These are phyloP conservation scores for Cyberlindnera petersonii DNA, from an alignment of 805 yeast species.

Conservation along the genomic window DNA sequence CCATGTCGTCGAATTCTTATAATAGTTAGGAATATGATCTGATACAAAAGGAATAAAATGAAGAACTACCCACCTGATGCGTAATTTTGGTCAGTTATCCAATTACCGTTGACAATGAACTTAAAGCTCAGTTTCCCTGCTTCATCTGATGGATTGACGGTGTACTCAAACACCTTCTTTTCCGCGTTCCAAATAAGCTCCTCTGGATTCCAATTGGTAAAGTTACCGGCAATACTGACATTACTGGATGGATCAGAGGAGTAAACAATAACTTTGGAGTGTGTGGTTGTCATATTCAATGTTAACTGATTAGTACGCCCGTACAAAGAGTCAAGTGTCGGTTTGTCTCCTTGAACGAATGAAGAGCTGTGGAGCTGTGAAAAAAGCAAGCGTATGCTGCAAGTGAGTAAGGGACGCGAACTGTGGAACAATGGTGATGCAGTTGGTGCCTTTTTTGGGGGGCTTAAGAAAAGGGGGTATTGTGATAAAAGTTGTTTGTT, in stretches of 20 bases:
- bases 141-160: conserved; percentile 11
- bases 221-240: conserved; percentile 36
- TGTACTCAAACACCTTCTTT: conserved; percentile 12
- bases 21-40: conserved; percentile 25
- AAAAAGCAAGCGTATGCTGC: too few species aligned
- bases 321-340: too few species aligned
- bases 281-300: not conserved
- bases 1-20: conserved; percentile 32
- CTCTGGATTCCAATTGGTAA: conserved; percentile 32
- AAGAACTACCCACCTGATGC: conserved; percentile 22
- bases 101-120: conserved; percentile 22
- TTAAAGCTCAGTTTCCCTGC: conserved; percentile 26
- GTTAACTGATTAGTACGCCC: not conserved
- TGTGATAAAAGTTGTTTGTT: too few species aligned
- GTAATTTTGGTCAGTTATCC: conserved; percentile 21
- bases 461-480: too few species aligned
- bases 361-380: too few species aligned
- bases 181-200: conserved; percentile 11
- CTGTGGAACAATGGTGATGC: too few species aligned
- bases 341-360: too few species aligned
- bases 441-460: too few species aligned
- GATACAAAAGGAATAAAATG: conserved; percentile 2
- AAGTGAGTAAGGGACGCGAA: too few species aligned
- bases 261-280: conserved; percentile 14
- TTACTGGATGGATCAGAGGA: conserved; percentile 11